Evolutionary conservation across 257 asterid species (phyloP).

Genomic region (Nicotiana attenuata): DNA sequence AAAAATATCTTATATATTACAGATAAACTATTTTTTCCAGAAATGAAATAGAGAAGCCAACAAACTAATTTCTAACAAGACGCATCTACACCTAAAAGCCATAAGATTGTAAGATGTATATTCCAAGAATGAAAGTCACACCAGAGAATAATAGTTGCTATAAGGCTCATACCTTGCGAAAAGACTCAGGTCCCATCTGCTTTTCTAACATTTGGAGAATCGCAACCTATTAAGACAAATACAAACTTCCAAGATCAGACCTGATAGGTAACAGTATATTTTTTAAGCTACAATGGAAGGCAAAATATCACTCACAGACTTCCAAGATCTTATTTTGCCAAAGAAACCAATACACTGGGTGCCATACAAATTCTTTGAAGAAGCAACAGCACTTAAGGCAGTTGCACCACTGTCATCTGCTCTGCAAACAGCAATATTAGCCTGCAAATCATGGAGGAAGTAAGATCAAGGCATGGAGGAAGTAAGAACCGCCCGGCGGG

Average conservation of each 20-base stretch:
- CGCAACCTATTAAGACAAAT: slow-evolving; percentile 58
- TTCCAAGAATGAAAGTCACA: not conserved
- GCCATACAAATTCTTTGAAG: slow-evolving; percentile 87
- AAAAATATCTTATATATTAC: not conserved
- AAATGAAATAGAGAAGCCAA: not conserved
- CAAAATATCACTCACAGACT: slow-evolving; percentile 65
- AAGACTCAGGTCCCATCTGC: slow-evolving; percentile 99
- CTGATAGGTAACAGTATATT: not conserved
- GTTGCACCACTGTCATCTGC: slow-evolving; percentile 96
- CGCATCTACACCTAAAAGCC: not conserved
- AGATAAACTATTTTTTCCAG: not conserved
- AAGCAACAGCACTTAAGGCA: slow-evolving; percentile 65
- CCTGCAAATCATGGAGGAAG: slow-evolving; percentile 41
- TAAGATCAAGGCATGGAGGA: not conserved
- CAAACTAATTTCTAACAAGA: not conserved
- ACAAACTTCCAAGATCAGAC: not conserved
- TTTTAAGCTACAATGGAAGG: slow-evolving; percentile 6
- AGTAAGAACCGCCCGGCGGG: not conserved
- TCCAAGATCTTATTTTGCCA: slow-evolving; percentile 97
- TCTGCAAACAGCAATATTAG: slow-evolving; percentile 90
- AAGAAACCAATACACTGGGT: slow-evolving; percentile 90
- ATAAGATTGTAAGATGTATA: not conserved
- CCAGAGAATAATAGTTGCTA: slow-evolving; percentile 2
- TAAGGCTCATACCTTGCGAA: slow-evolving; percentile 69
- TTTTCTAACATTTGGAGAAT: slow-evolving; percentile 97